These are phyloP conservation scores for Leccinum sublutescens DNA, from an alignment of 768 basidiomycete genomes.

Conservation along the genomic window DNA sequence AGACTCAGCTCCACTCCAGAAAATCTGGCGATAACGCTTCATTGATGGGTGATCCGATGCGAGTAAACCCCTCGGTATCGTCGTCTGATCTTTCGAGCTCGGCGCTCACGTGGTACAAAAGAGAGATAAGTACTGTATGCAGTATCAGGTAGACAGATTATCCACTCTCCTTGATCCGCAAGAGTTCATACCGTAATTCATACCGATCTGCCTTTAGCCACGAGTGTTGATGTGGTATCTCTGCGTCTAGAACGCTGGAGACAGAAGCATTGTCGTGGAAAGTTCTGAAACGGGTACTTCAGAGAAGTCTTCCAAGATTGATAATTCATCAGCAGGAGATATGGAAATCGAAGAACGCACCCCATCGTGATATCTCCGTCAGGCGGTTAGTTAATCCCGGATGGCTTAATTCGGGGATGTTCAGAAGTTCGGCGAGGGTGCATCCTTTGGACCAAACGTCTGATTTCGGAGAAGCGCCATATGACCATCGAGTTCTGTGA, in stretches of 20 bases:
- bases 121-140: not conserved
- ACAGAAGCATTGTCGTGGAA: slow-evolving; percentile 81
- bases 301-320: slow-evolving; percentile 78
- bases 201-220: slow-evolving; percentile 86
- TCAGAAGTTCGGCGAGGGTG: slow-evolving; percentile 90
- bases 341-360: slow-evolving; percentile 19
- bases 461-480: slow-evolving; percentile 72
- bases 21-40: slow-evolving; percentile 46
- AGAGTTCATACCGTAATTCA: slow-evolving; percentile 45
- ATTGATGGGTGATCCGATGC: slow-evolving; percentile 30
- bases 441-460: slow-evolving; percentile 97
- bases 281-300: slow-evolving; percentile 73
- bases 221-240: slow-evolving; percentile 80
- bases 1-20: slow-evolving; percentile 39
- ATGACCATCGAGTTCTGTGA: slow-evolving; percentile 73
- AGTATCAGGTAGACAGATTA: not conserved
- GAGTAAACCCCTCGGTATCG: slow-evolving; percentile 47
- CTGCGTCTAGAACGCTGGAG: slow-evolving; percentile 73
- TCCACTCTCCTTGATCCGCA: not conserved
- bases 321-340: slow-evolving; percentile 54
- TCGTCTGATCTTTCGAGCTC: slow-evolving; percentile 80
- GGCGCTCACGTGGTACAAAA: slow-evolving; percentile 63
- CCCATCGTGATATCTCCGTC: slow-evolving; percentile 89
- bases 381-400: not conserved
- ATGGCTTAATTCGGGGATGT: slow-evolving; percentile 70